A percentile compares a stretch with the other conserved stretches of the same genome.
These are phyloP conservation scores for Arthrobotrys conoides DNA, from an alignment of 2,329 filamentous ascomycete species.

Conservation along the genomic window DNA sequence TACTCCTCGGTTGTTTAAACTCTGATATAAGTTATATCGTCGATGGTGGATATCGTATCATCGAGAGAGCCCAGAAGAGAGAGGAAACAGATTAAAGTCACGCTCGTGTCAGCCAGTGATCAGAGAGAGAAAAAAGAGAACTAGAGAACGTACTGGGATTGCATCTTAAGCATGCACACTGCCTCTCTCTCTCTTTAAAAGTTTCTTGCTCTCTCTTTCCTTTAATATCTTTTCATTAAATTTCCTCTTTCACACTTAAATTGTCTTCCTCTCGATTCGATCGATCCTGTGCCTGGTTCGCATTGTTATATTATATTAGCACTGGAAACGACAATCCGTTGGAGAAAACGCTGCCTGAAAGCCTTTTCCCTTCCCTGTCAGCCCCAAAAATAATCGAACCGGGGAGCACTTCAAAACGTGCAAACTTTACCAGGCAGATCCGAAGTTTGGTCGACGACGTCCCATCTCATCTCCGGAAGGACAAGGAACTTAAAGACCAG, in stretches of 20 bases:
- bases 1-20: slow-evolving; percentile 23
- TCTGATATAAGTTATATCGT: slow-evolving; percentile 21
- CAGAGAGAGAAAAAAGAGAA: slow-evolving; percentile 16
- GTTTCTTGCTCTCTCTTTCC: neutral
- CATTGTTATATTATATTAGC: slow-evolving; percentile 26
- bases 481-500: slow-evolving; percentile 51
- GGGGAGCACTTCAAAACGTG: slow-evolving; percentile 33
- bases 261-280: slow-evolving; percentile 13
- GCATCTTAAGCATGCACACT: slow-evolving; percentile 28
- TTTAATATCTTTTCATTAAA: slow-evolving; percentile 24
- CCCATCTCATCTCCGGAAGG: slow-evolving; percentile 60
- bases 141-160: slow-evolving; percentile 14
- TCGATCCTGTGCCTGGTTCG: slow-evolving; percentile 11
- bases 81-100: slow-evolving; percentile 36
- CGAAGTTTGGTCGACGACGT: slow-evolving; percentile 44
- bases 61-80: slow-evolving; percentile 5
- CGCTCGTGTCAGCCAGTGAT: slow-evolving; percentile 51
- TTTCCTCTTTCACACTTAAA: neutral
- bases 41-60: slow-evolving; percentile 23
- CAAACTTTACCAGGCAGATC: slow-evolving; percentile 27
- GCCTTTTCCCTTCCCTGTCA: slow-evolving; percentile 32
- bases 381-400: slow-evolving; percentile 52
- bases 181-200: slow-evolving; percentile 10
- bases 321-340: slow-evolving; percentile 36
- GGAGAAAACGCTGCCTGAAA: slow-evolving; percentile 46